Conservation (phyloP, 441 rosid genomes). For the Erodium texanum region DNA sequence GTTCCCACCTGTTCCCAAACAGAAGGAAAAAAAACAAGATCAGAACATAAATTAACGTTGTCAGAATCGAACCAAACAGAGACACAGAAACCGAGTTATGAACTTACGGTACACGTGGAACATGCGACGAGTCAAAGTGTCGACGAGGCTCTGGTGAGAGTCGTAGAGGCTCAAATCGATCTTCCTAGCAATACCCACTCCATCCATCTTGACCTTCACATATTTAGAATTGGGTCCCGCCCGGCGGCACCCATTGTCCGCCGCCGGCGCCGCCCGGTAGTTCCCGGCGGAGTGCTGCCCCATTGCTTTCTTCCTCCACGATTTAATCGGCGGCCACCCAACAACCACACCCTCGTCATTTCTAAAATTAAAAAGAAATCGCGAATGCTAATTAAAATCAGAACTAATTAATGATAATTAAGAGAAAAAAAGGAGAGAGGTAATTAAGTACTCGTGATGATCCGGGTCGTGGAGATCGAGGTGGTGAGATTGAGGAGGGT, state of each 20-base stretch:
- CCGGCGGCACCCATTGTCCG: neutral
- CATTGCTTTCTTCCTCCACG: neutral
- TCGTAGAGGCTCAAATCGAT: constrained; percentile 16
- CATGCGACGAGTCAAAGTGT: constrained; percentile 11
- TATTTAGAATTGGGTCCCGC: constrained; percentile 7
- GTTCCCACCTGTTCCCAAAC: constrained; percentile 3
- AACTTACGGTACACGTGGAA: constrained; percentile 1
- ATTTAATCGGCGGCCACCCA: neutral
- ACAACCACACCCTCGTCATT: neutral
- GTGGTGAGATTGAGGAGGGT: neutral
- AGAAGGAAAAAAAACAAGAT: neutral
- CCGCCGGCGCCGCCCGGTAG: neutral
- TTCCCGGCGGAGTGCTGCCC: neutral
- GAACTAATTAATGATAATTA: too few species aligned
- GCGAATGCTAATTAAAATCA: too few species aligned
- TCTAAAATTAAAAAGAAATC: too few species aligned
- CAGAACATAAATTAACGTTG: neutral
- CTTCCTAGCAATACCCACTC: constrained; percentile 19
- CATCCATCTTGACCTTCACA: constrained; percentile 19
- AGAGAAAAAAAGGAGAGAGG: too few species aligned
- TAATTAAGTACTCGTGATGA: neutral
- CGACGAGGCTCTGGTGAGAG: constrained; percentile 9
- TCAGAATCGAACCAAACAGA: too few species aligned
- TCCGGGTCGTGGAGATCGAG: neutral
- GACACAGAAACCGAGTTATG: too few species aligned